Evolutionary conservation across 192 early-diverging fungal genomes (phyloP).

Genomic region (Rhizoclosmatium globosum): DNA sequence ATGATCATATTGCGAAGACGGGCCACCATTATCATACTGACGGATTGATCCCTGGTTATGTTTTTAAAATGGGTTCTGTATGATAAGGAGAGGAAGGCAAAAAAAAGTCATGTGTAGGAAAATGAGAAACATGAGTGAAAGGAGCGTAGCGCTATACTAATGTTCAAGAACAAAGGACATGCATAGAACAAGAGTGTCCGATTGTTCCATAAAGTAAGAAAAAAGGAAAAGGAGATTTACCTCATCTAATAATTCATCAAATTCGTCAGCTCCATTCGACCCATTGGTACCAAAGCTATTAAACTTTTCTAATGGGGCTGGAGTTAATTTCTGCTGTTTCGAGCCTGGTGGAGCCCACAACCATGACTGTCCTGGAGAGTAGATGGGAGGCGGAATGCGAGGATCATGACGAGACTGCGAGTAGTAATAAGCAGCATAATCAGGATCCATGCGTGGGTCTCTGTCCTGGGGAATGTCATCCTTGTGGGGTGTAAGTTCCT

Average conservation of each 20-base stretch:
- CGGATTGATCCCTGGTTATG: too few relatives aligned
- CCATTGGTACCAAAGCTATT: constrained; percentile 21
- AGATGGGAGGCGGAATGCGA: constrained; percentile 63
- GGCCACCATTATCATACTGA: not conserved
- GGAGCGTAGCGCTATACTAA: too few relatives aligned
- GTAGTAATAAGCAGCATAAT: constrained; percentile 71
- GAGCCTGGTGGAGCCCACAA: constrained; percentile 63
- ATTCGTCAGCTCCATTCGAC: not conserved
- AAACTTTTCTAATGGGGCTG: constrained; percentile 42
- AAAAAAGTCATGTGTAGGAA: too few relatives aligned
- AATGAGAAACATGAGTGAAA: too few relatives aligned
- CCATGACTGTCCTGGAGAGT: constrained; percentile 75
- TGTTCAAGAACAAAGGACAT: not conserved
- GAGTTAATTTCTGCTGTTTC: constrained; percentile 44
- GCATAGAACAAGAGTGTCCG: not conserved
- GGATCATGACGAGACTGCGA: constrained; percentile 66
- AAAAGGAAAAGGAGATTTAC: not conserved
- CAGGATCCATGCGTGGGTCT: constrained; percentile 69
- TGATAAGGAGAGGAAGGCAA: too few relatives aligned
- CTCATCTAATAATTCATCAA: constrained; percentile 10
- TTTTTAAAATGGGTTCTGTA: too few relatives aligned
- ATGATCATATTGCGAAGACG: not conserved
- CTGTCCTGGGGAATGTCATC: constrained; percentile 35
- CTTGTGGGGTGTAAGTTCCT: constrained; percentile 4
- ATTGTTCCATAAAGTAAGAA: not conserved